phyloP scores from a whole-genome alignment of 2,329 filamentous ascomycete genomes.

The Mycosphaerelloides madeirae region DNA sequence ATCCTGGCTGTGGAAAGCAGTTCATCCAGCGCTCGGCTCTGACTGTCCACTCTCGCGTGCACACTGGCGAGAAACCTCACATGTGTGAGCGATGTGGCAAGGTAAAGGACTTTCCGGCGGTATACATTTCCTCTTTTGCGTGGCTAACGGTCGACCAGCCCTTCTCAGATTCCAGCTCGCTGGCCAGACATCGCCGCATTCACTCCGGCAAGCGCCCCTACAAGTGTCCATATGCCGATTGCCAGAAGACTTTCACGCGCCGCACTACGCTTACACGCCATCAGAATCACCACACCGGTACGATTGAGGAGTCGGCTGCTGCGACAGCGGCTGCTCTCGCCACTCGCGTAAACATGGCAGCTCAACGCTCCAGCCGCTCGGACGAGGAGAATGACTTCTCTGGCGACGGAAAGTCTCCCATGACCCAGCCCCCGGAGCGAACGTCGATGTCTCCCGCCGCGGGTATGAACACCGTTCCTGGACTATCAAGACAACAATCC shows the following conservation, averaged over 20 bases:
- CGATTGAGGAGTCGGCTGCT: constrained; percentile 85
- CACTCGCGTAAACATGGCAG: constrained; percentile 41
- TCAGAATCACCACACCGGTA: constrained; percentile 92
- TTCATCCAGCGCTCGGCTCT: constrained; percentile 96
- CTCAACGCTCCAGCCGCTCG: constrained; percentile 54
- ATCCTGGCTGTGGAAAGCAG: constrained; percentile 82
- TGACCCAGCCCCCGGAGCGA: constrained; percentile 76
- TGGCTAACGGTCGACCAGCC: constrained; percentile 53
- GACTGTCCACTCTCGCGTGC: constrained; percentile 90
- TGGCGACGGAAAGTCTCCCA: constrained; percentile 61
- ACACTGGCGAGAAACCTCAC: constrained; percentile 97
- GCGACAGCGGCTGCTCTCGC: constrained; percentile 84
- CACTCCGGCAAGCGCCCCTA: constrained; percentile 95
- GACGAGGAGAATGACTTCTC: constrained; percentile 65
- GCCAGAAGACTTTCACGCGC: constrained; percentile 96
- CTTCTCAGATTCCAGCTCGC: constrained; percentile 92
- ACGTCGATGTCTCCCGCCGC: constrained; percentile 75
- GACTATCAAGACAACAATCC: constrained; percentile 62
- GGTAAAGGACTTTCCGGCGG: constrained; percentile 50
- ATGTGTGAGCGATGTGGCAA: constrained; percentile 96
- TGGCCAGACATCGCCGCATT: constrained; percentile 88
- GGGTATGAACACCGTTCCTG: constrained; percentile 65
- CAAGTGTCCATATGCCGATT: constrained; percentile 95
- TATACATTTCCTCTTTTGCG: neutral
- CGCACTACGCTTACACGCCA: constrained; percentile 92